Conservation (phyloP, 768 basidiomycete genomes). For the Kwoniella dejecticola region DNA sequence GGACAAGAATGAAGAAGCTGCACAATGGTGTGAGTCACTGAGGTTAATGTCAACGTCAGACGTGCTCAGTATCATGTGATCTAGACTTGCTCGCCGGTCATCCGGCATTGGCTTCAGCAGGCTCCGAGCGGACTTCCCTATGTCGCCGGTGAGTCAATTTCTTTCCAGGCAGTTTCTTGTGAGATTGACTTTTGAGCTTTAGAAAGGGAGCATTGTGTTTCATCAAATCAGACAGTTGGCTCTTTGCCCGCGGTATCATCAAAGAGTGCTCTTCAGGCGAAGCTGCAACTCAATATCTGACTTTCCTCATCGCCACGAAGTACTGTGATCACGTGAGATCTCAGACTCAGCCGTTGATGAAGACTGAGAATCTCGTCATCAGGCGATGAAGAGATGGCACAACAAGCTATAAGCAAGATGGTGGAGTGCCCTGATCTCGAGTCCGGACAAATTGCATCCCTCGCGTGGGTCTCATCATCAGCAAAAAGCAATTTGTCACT, state of each 20-base stretch:
- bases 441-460: neutral
- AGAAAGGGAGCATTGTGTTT: constrained; percentile 3
- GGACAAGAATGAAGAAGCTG: neutral
- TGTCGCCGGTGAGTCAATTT: neutral
- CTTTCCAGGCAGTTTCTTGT: no score
- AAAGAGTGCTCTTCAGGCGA: constrained; percentile 2
- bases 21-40: constrained; percentile 8
- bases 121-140: neutral
- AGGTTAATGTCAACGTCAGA: no score
- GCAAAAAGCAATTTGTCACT: no score
- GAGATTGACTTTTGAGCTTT: no score
- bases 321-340: no score
- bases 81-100: constrained; percentile 6
- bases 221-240: neutral
- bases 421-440: neutral
- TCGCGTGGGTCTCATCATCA: neutral
- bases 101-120: neutral
- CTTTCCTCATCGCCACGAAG: constrained; percentile 21
- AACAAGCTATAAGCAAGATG: neutral
- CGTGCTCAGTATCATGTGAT: neutral
- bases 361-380: neutral
- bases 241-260: neutral
- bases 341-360: no score
- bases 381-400: neutral
- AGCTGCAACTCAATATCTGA: constrained; percentile 20